Evolutionary conservation across 1,284 basidiomycete species (phyloP), one percentile per base, ranked within the genome.

Genomic region (Mycosarcoma maydis): DNA sequence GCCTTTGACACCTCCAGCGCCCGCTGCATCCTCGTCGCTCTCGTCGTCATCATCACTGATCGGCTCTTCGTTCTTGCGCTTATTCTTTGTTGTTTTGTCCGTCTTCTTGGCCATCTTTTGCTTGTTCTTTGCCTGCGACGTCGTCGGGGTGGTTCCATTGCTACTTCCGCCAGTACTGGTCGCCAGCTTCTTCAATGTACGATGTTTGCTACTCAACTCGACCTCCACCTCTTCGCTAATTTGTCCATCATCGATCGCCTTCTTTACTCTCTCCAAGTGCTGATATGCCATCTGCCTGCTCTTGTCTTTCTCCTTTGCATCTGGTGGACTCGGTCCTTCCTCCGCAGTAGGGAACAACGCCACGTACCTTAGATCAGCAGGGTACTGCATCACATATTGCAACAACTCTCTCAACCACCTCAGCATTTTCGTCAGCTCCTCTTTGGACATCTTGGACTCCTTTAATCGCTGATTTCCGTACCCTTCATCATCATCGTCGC

Each of bases 221-320:
- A 68, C 54, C 40, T 77, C 75, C 6, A 70, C 70, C 40, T 73
- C 60, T 9, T 20, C 33, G 55, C 67, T 68, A 10, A 77, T 50
- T 34, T 62, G 34, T 5, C 57, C 60, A 6, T 46, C 30, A 23
- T 60, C 26, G 30, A 77, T 72, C 4, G 56, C 62, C 40, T 55
- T 50, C 13, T 29, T 54, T 9, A 77, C 55, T n/a, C 48, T 57
- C 36, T 61, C 23, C 36, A 71, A 43, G 26, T 73, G 67, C 22
- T 47, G 33, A n/a, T 34, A 64, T 1, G 73, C 69, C 36, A 45
- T 53, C 34, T 57, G 55, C 24, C 57, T 45, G 32, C 46, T 65
- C 57, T 54, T 54, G 32, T 67, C 65, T 47, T 42, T 45, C 44
- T 60, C 59, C 17, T 36, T 51, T 32, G 48, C 50, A 42, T 46